Conservation (phyloP, 345 rosid species). For the Raphanus sativus region DNA sequence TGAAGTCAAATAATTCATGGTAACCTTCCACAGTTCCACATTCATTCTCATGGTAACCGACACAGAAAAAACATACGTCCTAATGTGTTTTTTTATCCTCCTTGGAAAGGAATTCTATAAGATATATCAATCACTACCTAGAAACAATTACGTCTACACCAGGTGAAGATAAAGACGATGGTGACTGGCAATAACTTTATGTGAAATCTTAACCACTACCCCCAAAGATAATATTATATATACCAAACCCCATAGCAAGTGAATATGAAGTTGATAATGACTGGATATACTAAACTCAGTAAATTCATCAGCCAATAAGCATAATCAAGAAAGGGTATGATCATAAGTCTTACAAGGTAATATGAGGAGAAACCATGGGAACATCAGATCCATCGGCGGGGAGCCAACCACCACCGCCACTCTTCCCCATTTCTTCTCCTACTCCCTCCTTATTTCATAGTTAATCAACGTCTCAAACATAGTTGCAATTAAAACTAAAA, state of each 20-base stretch:
- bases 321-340: background rate
- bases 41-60: background rate
- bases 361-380: background rate
- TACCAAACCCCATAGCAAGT: conserved; percentile 9
- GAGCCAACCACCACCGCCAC: no score
- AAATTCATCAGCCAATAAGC: conserved; percentile 10
- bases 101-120: background rate
- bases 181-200: background rate
- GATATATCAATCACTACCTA: background rate
- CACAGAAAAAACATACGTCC: background rate
- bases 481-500: background rate
- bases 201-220: background rate
- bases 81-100: background rate
- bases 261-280: conserved; percentile 21
- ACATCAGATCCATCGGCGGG: background rate
- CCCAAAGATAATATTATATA: background rate
- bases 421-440: no score
- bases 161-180: conserved; percentile 1
- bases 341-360: background rate
- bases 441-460: background rate
- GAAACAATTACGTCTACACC: background rate
- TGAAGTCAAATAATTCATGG: background rate
- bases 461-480: background rate
- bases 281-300: background rate
- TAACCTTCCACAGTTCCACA: background rate